Base-by-base conservation (phyloP, 2,329 filamentous ascomycete genomes). In the Sporothrix pallida region DNA sequence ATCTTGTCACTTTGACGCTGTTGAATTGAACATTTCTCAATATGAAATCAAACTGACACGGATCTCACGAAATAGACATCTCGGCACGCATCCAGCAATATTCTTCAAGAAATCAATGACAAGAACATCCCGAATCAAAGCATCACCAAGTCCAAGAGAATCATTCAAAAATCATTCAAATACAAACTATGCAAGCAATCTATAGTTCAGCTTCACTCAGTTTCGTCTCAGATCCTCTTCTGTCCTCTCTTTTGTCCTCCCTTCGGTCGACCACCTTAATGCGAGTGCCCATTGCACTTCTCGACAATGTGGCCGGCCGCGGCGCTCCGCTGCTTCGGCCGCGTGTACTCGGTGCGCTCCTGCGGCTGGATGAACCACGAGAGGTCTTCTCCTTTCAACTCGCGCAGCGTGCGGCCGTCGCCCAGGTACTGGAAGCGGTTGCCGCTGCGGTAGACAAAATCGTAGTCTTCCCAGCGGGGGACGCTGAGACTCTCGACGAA, bases 341-440 rank as follows among this genome's bases (percentile, higher is more conserved):
- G n/a, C n/a, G 52, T 23, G 52, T 54, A 54, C n/a, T 54, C 52
- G 17, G 52, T 54, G 52, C 52, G 52, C 52, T 54, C 52, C 52
- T 54, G 52, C 23, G 62, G 62, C 62, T 46, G 62, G 31, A 65
- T 42, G 12, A 65, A 20, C 62, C 62, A 65, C 42, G 62, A 26
- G 2, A 65, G 37, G 42, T 65, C 62, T 9, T 37, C 62, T 31
- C 37, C 37, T 17, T 65, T 37, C 3, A 60, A 20, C 56, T 37
- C 56, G 10, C 52, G 31, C n/a, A 37, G 23, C n/a, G 62, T 44
- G 12, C 31, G 26, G 15, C 62, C 62, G 42, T 65, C 31, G 15
- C 62, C 62, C 8, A 65, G n/a, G 42, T 37, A 46, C 62, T 65
- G 62, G 62, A 65, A 65, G 17, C 62, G 62, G 62, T 65, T 65